Conservation (phyloP, 2,329 filamentous ascomycete species). For the Lanzia echinophila region DNA sequence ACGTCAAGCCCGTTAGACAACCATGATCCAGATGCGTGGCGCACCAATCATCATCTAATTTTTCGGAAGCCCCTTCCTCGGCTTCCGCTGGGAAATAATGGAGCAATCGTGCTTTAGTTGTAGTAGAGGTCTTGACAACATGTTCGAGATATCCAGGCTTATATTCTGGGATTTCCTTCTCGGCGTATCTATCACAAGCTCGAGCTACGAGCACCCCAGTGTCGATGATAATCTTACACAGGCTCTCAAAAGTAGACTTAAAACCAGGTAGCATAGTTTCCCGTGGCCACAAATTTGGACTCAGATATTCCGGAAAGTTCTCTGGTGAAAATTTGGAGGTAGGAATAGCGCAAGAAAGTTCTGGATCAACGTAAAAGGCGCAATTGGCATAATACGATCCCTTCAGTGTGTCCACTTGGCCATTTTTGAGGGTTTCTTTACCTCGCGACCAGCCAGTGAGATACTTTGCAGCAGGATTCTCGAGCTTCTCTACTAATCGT, state of each 20-base stretch:
- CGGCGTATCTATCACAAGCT: conserved; percentile 84
- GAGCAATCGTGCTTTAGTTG: conserved; percentile 82
- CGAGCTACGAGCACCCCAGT: conserved; percentile 79
- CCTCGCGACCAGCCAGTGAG: conserved; percentile 73
- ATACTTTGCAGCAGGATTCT: conserved; percentile 56
- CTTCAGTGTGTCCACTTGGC: conserved; percentile 72
- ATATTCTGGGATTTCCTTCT: conserved; percentile 71
- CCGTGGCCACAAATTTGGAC: conserved; percentile 82
- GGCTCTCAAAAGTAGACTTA: conserved; percentile 59
- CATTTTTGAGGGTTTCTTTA: conserved; percentile 73
- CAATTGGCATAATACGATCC: conserved; percentile 82
- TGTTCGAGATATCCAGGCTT: conserved; percentile 73
- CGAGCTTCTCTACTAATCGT: conserved; percentile 43
- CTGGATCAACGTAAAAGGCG: conserved; percentile 64
- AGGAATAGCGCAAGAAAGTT: conserved; percentile 55
- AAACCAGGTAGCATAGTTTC: conserved; percentile 68
- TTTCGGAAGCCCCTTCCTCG: conserved; percentile 29
- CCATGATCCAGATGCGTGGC: conserved; percentile 86
- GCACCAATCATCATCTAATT: conserved; percentile 83
- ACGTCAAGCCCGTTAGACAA: conserved; percentile 88
- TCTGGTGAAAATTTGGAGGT: conserved; percentile 49
- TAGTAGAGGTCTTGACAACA: conserved; percentile 77
- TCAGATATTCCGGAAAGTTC: conserved; percentile 81
- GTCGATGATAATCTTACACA: conserved; percentile 84
- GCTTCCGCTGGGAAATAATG: conserved; percentile 77